Conservation (phyloP, 1,139 yeast species). For the Debaryomyces psychrophilus region DNA sequence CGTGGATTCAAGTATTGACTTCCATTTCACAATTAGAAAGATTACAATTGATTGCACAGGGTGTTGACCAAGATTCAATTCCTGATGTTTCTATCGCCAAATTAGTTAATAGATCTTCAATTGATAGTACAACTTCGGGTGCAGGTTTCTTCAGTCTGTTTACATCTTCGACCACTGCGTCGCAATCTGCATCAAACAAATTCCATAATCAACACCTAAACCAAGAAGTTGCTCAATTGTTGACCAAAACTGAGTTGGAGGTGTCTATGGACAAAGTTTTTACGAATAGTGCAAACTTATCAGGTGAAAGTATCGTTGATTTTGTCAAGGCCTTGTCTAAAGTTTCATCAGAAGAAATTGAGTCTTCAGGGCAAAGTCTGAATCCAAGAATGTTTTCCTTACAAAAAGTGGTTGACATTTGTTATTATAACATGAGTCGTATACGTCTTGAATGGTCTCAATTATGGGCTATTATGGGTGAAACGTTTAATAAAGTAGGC, state of each 20-base stretch:
- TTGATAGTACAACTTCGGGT: slow-evolving; percentile 52
- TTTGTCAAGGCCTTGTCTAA: slow-evolving; percentile 86
- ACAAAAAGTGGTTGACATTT: slow-evolving; percentile 94
- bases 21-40: slow-evolving; percentile 91
- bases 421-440: slow-evolving; percentile 96
- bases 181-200: slow-evolving; percentile 47
- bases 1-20: slow-evolving; percentile 85
- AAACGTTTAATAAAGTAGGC: slow-evolving; percentile 83
- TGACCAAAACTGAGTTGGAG: slow-evolving; percentile 75
- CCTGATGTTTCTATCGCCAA: slow-evolving; percentile 87
- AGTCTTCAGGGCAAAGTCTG: slow-evolving; percentile 77
- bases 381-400: slow-evolving; percentile 90
- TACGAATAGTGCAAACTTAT: slow-evolving; percentile 76
- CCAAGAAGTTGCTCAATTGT: slow-evolving; percentile 45
- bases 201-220: slow-evolving; percentile 50
- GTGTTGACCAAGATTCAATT: slow-evolving; percentile 79
- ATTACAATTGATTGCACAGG: slow-evolving; percentile 84
- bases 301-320: slow-evolving; percentile 82
- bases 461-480: slow-evolving; percentile 92
- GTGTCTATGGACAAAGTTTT: slow-evolving; percentile 87
- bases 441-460: slow-evolving; percentile 97
- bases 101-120: slow-evolving; percentile 57
- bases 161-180: slow-evolving; percentile 36
- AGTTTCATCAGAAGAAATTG: slow-evolving; percentile 89
- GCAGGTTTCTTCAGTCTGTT: slow-evolving; percentile 54